Evolutionary conservation across 2,329 filamentous ascomycete genomes (phyloP), one percentile per base, ranked within the genome.

Genomic region (Plenodomus lindquistii): DNA sequence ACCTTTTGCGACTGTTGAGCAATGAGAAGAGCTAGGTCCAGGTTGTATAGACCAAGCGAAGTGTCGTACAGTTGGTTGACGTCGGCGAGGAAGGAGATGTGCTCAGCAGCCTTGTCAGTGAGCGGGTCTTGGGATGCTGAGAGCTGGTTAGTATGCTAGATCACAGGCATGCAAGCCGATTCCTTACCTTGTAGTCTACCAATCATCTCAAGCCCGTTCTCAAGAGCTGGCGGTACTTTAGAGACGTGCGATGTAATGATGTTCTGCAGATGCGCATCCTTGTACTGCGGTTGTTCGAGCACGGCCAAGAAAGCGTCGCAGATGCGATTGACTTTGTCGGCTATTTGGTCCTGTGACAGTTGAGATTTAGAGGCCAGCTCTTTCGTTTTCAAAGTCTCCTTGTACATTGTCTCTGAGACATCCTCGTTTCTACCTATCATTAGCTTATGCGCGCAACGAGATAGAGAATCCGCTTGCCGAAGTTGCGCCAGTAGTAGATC

Each of bases 31-130:
- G 93, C 87, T 7, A 99, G 83, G 10, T 96, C 91, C 2, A 99
- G 82, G 64, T 97, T 86, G 69, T 99, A 99, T 2, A 97, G 79
- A 1, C 92, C 92, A 2, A 99, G 79, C 0, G 94, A 89, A 51
- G 92, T 86, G 53, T 97, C 90, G 64, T 96, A 99, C 0, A 99
- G 82, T 34, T 86, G 85, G 70, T 97, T 95, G 38, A 95, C 88
- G 71, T 99, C 94, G 0, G 92, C 90, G 36, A 99, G 81, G 79
- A 99, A 99, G 78, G 91, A 97, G 51, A 99, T 97, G 66, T 99
- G 94, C 68, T 97, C 91, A 18, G 97, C 87, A 0, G 93, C 93
- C 70, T 87, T 87, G 59, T 97, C 93, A 0, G 91, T 90, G 57
- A 92, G 80, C 5, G 63, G 59, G 42, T 70, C 43, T 85, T 81